These are phyloP conservation scores for Trypanosoma cruzi DNA, from an alignment of 208 protist species.

Conservation along the genomic window DNA sequence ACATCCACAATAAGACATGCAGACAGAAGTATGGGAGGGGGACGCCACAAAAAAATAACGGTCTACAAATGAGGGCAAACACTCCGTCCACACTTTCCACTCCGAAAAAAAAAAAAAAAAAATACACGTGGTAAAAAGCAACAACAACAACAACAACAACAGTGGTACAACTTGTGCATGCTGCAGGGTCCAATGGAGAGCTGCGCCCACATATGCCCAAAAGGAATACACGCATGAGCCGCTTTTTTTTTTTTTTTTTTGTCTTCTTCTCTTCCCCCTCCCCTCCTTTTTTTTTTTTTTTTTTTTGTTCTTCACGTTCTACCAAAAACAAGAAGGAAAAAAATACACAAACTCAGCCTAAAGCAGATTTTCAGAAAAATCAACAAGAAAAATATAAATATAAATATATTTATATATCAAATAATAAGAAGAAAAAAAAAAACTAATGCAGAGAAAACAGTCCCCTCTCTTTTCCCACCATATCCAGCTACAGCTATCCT, in stretches of 20 bases:
- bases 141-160: background rate
- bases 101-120: conserved; percentile 11
- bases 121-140: background rate
- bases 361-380: background rate
- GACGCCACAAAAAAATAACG: background rate
- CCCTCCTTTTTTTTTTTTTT: background rate
- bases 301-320: background rate
- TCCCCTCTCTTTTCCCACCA: background rate
- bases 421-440: background rate
- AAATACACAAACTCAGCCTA: too few species aligned
- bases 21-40: background rate
- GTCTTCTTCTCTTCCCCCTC: too few species aligned
- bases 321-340: background rate
- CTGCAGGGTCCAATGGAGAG: background rate
- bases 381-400: background rate
- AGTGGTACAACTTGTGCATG: too few species aligned
- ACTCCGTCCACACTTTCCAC: background rate
- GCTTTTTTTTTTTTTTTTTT: background rate
- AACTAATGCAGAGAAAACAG: too few species aligned
- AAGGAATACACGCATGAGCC: background rate
- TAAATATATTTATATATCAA: too few species aligned
- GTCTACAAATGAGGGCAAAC: background rate
- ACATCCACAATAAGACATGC: background rate
- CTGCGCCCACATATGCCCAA: background rate
- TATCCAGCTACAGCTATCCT: background rate